Evolutionary conservation across 495 filamentous ascomycete genomes (phyloP).

Genomic region (Pseudotulostoma volvatum): DNA sequence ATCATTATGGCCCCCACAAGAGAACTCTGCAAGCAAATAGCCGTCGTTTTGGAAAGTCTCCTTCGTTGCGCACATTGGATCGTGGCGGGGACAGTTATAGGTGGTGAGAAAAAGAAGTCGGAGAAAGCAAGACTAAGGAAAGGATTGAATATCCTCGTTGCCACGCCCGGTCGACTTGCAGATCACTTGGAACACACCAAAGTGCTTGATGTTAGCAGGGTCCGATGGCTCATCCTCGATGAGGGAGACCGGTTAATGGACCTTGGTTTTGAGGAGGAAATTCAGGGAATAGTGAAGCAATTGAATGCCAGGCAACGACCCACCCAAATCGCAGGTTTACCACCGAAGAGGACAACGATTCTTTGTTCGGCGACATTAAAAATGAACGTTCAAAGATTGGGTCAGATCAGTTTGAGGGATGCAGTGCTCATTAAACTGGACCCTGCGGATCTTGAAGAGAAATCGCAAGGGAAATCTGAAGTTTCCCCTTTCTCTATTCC

Average conservation of each 20-base stretch:
- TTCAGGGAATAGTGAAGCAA: constrained; percentile 63
- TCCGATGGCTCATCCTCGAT: constrained; percentile 85
- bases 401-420: constrained; percentile 88
- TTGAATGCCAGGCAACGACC: constrained; percentile 36
- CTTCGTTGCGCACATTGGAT: constrained; percentile 77
- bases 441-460: constrained; percentile 22
- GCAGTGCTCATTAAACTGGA: constrained; percentile 73
- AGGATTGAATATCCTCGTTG: constrained; percentile 86
- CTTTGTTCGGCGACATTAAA: constrained; percentile 95
- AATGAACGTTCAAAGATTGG: constrained; percentile 79
- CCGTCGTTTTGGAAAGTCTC: constrained; percentile 62
- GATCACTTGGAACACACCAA: constrained; percentile 90
- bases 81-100: constrained; percentile 79
- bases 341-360: constrained; percentile 65
- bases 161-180: constrained; percentile 75
- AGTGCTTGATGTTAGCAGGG: constrained; percentile 70
- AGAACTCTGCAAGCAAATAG: constrained; percentile 87
- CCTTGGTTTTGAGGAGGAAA: constrained; percentile 84
- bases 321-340: constrained; percentile 40
- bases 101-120: constrained; percentile 92
- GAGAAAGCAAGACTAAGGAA: constrained; percentile 89
- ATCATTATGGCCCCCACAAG: constrained; percentile 83
- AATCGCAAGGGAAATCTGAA: constrained; percentile 32
- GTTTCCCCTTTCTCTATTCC: constrained; percentile 58
- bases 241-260: constrained; percentile 96